Conservation (phyloP, 441 rosid genomes). For the Jatropha podagrica region DNA sequence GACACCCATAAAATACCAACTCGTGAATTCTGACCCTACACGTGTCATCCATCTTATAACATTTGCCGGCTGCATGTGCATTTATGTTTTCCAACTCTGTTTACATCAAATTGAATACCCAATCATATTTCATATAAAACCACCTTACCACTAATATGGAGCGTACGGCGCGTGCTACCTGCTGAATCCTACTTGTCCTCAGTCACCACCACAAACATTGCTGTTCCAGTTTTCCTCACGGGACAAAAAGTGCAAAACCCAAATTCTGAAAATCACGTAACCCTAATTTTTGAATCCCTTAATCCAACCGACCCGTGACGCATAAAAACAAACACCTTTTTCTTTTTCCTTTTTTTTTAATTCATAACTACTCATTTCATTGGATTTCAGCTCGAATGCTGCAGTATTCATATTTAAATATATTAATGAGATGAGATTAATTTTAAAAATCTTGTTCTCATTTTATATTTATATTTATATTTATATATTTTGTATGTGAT, state of each 20-base stretch:
- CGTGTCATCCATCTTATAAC: not conserved
- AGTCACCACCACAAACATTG: constrained; percentile 6
- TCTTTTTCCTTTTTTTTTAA: no score
- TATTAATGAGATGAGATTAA: no score
- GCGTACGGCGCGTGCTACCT: not conserved
- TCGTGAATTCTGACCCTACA: constrained; percentile 3
- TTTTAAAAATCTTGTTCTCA: no score
- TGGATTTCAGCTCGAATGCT: no score
- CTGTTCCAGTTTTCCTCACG: not conserved
- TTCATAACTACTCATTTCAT: no score
- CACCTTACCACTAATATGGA: not conserved
- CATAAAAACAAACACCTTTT: constrained; percentile 1
- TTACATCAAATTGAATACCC: not conserved
- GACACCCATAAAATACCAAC: constrained; percentile 9
- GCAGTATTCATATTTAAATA: no score
- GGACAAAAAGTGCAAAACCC: not conserved
- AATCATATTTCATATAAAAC: not conserved
- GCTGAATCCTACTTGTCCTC: constrained; percentile 5
- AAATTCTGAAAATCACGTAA: not conserved
- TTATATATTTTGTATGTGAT: not conserved
- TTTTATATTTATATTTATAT: no score
- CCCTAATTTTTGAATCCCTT: not conserved
- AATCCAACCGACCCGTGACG: constrained; percentile 42
- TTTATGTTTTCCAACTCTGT: not conserved
- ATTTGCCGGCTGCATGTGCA: constrained; percentile 1